Conservation (phyloP, 768 basidiomycete species). For the Hysterangium stoloniferum region DNA sequence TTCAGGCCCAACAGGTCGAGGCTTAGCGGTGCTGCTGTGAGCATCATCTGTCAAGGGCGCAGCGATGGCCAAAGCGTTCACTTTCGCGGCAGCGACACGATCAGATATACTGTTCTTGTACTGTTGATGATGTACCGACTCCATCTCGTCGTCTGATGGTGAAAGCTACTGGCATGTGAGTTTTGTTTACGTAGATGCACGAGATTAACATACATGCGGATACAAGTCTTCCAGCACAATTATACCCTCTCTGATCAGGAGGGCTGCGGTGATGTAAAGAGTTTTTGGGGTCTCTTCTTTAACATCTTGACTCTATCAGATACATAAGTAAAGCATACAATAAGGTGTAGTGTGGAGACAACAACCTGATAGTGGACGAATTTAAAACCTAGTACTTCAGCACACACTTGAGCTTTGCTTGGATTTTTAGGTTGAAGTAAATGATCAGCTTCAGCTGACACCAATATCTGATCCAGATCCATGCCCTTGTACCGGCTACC, state of each 20-base stretch:
- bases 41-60: slow-evolving; percentile 56
- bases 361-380: slow-evolving; percentile 83
- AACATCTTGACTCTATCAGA: slow-evolving; percentile 43
- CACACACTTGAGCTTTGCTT: slow-evolving; percentile 52
- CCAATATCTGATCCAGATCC: slow-evolving; percentile 58
- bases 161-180: slow-evolving; percentile 41
- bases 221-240: slow-evolving; percentile 83
- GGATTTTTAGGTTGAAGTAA: slow-evolving; percentile 16
- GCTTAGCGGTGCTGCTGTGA: slow-evolving; percentile 33
- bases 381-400: slow-evolving; percentile 98
- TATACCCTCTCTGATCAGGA: slow-evolving; percentile 86
- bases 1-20: slow-evolving; percentile 34
- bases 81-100: slow-evolving; percentile 60
- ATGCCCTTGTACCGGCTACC: slow-evolving; percentile 44
- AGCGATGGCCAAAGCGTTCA: slow-evolving; percentile 77
- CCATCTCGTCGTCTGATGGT: slow-evolving; percentile 75
- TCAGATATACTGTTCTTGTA: slow-evolving; percentile 56
- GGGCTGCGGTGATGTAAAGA: slow-evolving; percentile 74
- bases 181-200: slow-evolving; percentile 2
- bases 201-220: slow-evolving; percentile 61
- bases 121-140: slow-evolving; percentile 44
- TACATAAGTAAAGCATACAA: not conserved
- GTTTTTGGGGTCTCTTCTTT: slow-evolving; percentile 58
- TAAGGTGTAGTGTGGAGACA: slow-evolving; percentile 6
- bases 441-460: slow-evolving; percentile 38